Evolutionary conservation across 805 yeast species (phyloP).

Genomic region (Ogataea kodamae): DNA sequence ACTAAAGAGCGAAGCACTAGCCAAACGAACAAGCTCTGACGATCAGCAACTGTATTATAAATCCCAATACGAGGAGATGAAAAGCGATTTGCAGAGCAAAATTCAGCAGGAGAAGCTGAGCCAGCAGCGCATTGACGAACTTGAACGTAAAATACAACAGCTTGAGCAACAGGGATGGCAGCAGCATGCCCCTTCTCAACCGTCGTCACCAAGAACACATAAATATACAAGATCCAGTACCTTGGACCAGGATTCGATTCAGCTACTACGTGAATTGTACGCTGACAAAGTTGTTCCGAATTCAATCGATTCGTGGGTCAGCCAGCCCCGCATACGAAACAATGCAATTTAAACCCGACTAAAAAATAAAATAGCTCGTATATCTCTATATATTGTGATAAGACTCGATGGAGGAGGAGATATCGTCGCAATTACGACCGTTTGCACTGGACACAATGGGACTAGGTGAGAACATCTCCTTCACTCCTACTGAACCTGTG

Average conservation of each 20-base stretch:
- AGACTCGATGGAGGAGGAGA: no score
- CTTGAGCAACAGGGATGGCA: not conserved
- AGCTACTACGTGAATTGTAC: conserved; percentile 15
- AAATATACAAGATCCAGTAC: conserved; percentile 5
- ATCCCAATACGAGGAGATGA: conserved; percentile 20
- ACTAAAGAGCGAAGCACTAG: conserved; percentile 10
- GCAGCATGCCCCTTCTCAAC: not conserved
- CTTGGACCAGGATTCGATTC: conserved; percentile 20
- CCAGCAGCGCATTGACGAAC: conserved; percentile 8
- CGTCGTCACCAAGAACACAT: not conserved
- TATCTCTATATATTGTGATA: no score
- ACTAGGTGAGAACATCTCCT: conserved; percentile 16
- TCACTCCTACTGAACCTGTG: conserved; percentile 22
- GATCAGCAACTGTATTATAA: conserved; percentile 15
- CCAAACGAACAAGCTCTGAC: conserved; percentile 4
- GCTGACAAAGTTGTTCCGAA: conserved; percentile 13
- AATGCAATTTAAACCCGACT: conserved; percentile 1
- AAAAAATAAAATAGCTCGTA: conserved; percentile 1
- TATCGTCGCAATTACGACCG: no score
- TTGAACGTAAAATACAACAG: conserved; percentile 8
- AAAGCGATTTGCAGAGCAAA: conserved; percentile 10
- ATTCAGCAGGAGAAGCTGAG: conserved; percentile 11
- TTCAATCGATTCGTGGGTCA: conserved; percentile 16
- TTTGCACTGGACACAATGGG: not conserved
- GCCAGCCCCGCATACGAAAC: conserved; percentile 15